Evolutionary conservation across 2,329 filamentous ascomycete genomes (phyloP), one percentile per base, ranked within the genome.

Genomic region (Colletotrichum sp.): DNA sequence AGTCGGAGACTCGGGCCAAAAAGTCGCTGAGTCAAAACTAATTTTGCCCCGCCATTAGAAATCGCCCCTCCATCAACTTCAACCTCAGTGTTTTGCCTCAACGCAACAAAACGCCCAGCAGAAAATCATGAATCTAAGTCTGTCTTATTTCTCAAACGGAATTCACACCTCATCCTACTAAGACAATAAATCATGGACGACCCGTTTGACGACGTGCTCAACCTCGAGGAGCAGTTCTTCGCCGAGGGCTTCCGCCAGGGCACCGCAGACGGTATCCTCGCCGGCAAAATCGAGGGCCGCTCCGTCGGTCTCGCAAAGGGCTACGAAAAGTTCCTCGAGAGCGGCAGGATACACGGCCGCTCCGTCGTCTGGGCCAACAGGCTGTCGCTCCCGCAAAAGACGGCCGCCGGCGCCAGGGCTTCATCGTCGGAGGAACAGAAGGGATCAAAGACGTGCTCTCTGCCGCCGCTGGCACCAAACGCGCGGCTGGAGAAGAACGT

Each of bases 291-390:
- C 78, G 97, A 99, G 88, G 97, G 97, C 76, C 94, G 96, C 67
- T 91, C 95, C 24, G 95, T 98, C 82, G 97, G 96, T 1, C 91
- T 98, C 56, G 94, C 97, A 83, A 97, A 96, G 78, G 96, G 96
- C 1, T 98, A 97, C 80, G 95, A 98, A 80, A 98, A 98, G 85
- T 98, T 97, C 81, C 82, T 94, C 56, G 93, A 95, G 77, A 91
- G 95, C 83, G 96, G 96, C 4, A 89, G 90, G 74, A 85, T 98
- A 36, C 93, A 96, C 79, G 95, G 95, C 60, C 93, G 92, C 80
- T 92, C 95, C 16, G 86, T 94, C 28, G 89, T 98, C n/a, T 98
- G 96, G 96, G 92, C 93, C 15, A 94, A 94, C 76, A 89, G 96
- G 70, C 84, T 96, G 13, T 87, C 72, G 6, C 34, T 70, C 8